Percentiles rank a stretch among this genome's conserved stretches.
Conservation (phyloP, 352 stramenopile species). For the Phytopythium oedochilum region DNA sequence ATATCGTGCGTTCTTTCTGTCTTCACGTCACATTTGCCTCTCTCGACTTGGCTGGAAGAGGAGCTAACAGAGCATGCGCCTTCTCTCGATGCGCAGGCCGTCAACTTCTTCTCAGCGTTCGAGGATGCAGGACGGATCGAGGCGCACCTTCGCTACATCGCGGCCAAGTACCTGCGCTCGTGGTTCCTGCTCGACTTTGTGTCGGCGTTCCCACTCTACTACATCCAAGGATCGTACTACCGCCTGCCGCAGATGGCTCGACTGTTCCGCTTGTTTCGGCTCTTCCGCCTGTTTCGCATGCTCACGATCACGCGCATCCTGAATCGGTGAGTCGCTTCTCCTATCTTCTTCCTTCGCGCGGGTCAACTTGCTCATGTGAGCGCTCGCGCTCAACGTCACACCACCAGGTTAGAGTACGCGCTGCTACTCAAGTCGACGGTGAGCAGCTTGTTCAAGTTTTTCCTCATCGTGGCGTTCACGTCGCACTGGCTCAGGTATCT, state of each 20-base stretch:
- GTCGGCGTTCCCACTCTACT: conserved; percentile 69
- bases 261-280: conserved; percentile 60
- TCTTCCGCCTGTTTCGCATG: conserved; percentile 60
- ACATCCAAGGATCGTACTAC: conserved; percentile 53
- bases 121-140: conserved; percentile 60
- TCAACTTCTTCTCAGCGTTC: conserved; percentile 74
- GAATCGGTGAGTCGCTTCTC: conserved; percentile 29
- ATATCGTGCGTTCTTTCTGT: conserved; percentile 42
- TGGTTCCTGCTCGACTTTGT: conserved; percentile 79
- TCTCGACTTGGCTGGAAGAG: not conserved
- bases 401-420: conserved; percentile 52
- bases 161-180: conserved; percentile 48
- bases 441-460: conserved; percentile 79
- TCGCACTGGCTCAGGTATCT: conserved; percentile 72
- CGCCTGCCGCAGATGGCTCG: conserved; percentile 55
- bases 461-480: conserved; percentile 69
- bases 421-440: conserved; percentile 69
- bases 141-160: conserved; percentile 36
- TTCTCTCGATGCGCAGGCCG: conserved; percentile 14
- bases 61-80: not conserved
- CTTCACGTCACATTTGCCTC: not conserved
- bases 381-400: not conserved
- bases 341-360: too few species aligned
- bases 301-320: conserved; percentile 72
- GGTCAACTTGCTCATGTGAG: not conserved